A percentile compares a stretch with the other conserved stretches of the same genome.
Evolutionary conservation across 257 asterid genomes (phyloP).

Genomic region (Solanum medicagineum): DNA sequence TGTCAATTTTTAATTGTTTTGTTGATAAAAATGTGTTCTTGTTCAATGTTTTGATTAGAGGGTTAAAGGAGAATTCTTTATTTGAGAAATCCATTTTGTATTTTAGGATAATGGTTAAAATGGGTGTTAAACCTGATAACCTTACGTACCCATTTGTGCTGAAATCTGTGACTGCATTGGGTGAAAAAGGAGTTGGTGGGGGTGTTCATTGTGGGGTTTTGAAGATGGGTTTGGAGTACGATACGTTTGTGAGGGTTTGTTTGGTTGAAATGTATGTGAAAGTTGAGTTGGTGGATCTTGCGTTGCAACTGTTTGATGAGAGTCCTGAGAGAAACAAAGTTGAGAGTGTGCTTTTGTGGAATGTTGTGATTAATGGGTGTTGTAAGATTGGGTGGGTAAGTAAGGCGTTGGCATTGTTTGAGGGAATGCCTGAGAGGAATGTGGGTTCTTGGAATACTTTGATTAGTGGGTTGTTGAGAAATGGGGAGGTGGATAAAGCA

Average conservation of each 20-base stretch:
- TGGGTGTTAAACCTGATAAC: constrained; percentile 14
- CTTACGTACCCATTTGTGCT: constrained; percentile 30
- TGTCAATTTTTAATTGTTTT: constrained; percentile 8
- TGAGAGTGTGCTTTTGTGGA: constrained; percentile 33
- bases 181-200: constrained; percentile 8
- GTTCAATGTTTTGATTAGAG: constrained; percentile 26
- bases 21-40: constrained; percentile 6
- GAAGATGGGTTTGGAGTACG: constrained; percentile 30
- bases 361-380: constrained; percentile 28
- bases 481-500: constrained; percentile 18
- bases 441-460: constrained; percentile 32
- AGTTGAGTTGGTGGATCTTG: constrained; percentile 8
- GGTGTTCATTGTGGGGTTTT: constrained; percentile 11
- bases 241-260: constrained; percentile 29
- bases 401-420: constrained; percentile 26
- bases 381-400: constrained; percentile 20
- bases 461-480: constrained; percentile 29
- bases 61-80: constrained; percentile 15
- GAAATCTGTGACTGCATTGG: constrained; percentile 13
- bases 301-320: constrained; percentile 28
- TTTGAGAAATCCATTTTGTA: constrained; percentile 1
- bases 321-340: constrained; percentile 26
- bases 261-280: constrained; percentile 32
- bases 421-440: constrained; percentile 32
- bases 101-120: constrained; percentile 16